These are phyloP conservation scores for Catharanthus roseus DNA, from an alignment of 257 asterid species.

Conservation along the genomic window DNA sequence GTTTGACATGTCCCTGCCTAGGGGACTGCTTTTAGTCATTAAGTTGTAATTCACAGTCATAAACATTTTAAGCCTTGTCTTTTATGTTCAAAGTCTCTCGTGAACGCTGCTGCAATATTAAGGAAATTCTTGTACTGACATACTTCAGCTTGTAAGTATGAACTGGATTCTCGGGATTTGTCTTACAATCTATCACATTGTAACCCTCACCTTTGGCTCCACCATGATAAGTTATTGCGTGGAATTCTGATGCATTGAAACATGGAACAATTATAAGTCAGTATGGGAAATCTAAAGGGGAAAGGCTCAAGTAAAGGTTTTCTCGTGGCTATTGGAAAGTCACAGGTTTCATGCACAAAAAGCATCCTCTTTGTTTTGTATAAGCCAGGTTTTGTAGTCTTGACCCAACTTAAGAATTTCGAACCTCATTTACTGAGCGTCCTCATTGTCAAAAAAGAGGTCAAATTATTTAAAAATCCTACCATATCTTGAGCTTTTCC, in stretches of 20 bases:
- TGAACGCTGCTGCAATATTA: not conserved
- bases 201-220: not conserved
- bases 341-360: not conserved
- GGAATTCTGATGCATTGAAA: not conserved
- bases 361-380: not conserved
- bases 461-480: not conserved
- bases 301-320: not conserved
- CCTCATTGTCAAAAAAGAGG: not conserved
- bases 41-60: not conserved
- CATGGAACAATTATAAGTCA: not conserved
- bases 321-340: not conserved
- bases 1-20: not conserved
- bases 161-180: not conserved
- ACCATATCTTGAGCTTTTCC: constrained; percentile 1
- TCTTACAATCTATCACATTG: not conserved
- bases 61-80: not conserved
- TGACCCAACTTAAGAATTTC: not conserved
- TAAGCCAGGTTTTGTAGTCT: not conserved
- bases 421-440: not conserved
- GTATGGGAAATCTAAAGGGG: not conserved
- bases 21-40: not conserved
- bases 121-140: not conserved
- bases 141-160: not conserved
- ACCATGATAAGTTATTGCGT: not conserved
- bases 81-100: not conserved